phyloP scores from a whole-genome alignment of 1,284 basidiomycete genomes.

The Fomitopsis schrenkii region DNA sequence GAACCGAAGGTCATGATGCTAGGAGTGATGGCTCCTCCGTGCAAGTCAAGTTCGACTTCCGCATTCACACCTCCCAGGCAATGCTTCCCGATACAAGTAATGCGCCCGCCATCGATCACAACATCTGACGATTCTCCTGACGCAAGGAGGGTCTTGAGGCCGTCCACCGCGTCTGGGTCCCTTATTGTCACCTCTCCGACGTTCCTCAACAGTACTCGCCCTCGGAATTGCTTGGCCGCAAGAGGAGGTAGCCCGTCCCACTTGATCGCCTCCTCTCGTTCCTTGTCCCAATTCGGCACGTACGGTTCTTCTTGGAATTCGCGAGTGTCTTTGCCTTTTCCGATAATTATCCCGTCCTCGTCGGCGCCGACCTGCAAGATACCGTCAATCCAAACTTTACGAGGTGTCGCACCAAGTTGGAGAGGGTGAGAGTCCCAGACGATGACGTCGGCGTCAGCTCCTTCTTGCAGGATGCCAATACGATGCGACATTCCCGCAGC shows the following conservation, averaged over 20 bases:
- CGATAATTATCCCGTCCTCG: conserved; percentile 38
- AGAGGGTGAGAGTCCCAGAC: conserved; percentile 83
- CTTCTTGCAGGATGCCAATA: conserved; percentile 69
- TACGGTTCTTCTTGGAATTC: conserved; percentile 44
- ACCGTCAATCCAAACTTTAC: conserved; percentile 73
- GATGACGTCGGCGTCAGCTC: conserved; percentile 56
- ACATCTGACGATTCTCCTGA: conserved; percentile 13
- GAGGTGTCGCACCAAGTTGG: conserved; percentile 70
- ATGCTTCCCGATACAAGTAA: conserved; percentile 17
- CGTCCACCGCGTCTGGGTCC: conserved; percentile 14
- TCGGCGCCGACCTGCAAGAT: conserved; percentile 52
- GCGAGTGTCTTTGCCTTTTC: conserved; percentile 22
- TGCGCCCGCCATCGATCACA: conserved; percentile 26
- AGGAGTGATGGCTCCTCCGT: conserved; percentile 53
- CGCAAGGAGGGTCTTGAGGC: conserved; percentile 10
- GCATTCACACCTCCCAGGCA: conserved; percentile 17
- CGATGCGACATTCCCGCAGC: conserved; percentile 80
- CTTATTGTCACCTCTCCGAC: conserved; percentile 43
- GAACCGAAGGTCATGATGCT: conserved; percentile 60
- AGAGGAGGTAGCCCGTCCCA: conserved; percentile 70
- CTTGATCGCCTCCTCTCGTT: conserved; percentile 49
- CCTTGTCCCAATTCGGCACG: conserved; percentile 59
- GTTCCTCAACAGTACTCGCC: conserved; percentile 53
- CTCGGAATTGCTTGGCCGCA: conserved; percentile 30
- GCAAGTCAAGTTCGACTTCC: conserved; percentile 36